These are phyloP conservation scores for Candida labiduridarum DNA, from an alignment of 1,139 yeast genomes.

Conservation along the genomic window DNA sequence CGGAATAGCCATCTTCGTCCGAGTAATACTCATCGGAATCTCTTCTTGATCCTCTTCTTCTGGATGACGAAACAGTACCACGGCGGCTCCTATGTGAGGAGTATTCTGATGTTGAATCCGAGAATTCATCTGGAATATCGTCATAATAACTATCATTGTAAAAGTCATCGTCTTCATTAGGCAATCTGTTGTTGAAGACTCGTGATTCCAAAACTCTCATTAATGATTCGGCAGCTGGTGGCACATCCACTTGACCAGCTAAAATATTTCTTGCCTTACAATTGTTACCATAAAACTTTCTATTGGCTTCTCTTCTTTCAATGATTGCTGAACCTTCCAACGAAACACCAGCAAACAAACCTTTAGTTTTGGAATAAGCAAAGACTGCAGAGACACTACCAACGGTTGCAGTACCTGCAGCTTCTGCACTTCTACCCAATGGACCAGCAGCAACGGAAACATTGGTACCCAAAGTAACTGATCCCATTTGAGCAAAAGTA, in stretches of 20 bases:
- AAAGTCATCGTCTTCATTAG: conserved; percentile 53
- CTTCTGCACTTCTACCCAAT: conserved; percentile 95
- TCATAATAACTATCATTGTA: conserved; percentile 62
- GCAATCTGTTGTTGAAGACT: conserved; percentile 67
- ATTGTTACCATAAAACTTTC: conserved; percentile 87
- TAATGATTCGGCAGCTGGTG: conserved; percentile 89
- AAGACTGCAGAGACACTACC: conserved; percentile 89
- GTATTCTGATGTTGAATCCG: conserved; percentile 44
- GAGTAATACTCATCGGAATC: conserved; percentile 41
- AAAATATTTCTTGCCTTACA: conserved; percentile 85
- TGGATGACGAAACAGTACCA: conserved; percentile 18
- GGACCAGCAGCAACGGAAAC: conserved; percentile 99
- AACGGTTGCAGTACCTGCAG: conserved; percentile 93
- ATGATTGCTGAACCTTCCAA: conserved; percentile 93
- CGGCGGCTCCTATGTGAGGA: conserved; percentile 37
- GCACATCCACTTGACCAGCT: conserved; percentile 85
- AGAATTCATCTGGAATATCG: conserved; percentile 73
- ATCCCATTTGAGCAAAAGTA: conserved; percentile 91
- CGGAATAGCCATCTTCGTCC: conserved; percentile 42
- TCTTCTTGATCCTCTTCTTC: conserved; percentile 35
- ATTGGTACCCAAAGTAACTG: conserved; percentile 94
- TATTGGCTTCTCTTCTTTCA: conserved; percentile 95
- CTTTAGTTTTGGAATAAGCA: conserved; percentile 93
- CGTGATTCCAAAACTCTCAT: conserved; percentile 85
- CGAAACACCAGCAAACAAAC: conserved; percentile 95